Evolutionary conservation across 257 asterid genomes (phyloP).

Genomic region (Coffea canephora): DNA sequence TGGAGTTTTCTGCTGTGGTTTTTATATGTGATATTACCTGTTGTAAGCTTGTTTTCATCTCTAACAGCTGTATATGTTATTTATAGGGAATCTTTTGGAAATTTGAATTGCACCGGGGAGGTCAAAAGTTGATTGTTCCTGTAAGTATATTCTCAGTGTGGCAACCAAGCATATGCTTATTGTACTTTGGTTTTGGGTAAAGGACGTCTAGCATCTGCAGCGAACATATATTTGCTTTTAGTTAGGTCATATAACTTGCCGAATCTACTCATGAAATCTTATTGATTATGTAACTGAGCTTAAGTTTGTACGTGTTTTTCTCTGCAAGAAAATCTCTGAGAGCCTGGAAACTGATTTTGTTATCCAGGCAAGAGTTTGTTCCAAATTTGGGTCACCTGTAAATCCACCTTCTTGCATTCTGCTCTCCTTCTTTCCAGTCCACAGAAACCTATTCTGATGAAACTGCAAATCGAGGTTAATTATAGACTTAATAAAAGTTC

Average conservation of each 20-base stretch:
- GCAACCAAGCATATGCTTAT: not conserved
- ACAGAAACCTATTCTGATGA: not conserved
- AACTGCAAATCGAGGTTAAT: not conserved
- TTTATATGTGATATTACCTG: not conserved
- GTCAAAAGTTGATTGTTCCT: slow-evolving; percentile 88
- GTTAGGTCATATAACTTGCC: not conserved
- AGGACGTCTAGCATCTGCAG: not conserved
- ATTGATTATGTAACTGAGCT: not conserved
- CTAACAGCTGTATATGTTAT: slow-evolving; percentile 9
- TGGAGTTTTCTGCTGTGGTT: not conserved
- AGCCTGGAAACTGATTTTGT: not conserved
- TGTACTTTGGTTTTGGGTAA: not conserved
- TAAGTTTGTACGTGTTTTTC: not conserved
- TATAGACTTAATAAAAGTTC: not conserved
- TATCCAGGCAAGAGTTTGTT: not conserved
- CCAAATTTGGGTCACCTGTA: not conserved
- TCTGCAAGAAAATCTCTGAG: not conserved
- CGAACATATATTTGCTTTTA: not conserved
- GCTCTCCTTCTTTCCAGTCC: not conserved
- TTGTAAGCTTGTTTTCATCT: not conserved
- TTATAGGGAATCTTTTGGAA: slow-evolving; percentile 83
- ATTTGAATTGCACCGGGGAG: slow-evolving; percentile 88
- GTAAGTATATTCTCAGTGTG: slow-evolving; percentile 52
- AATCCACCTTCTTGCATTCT: not conserved
- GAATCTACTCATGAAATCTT: not conserved